Percentiles rank a stretch among this genome's conserved stretches.
phyloP scores from a whole-genome alignment of 331 rosid species.

The Ulmus americana region DNA sequence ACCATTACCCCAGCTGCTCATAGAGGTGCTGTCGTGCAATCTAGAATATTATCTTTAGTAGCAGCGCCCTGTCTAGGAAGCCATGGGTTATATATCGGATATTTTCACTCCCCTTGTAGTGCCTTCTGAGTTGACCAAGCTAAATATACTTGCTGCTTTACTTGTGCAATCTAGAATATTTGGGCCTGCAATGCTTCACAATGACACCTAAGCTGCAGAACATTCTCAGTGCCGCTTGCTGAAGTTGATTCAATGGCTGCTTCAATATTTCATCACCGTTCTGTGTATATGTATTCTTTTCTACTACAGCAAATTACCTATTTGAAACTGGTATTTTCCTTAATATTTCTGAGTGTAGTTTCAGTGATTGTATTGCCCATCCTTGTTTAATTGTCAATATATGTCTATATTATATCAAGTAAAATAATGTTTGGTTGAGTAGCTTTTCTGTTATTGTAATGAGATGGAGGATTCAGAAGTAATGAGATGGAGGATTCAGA shows the following conservation, averaged over 20 bases:
- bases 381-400: no score
- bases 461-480: no score
- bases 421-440: no score
- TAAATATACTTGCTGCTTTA: conserved; percentile 92
- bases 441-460: no score
- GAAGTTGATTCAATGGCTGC: conserved; percentile 61
- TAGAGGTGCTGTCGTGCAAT: conserved; percentile 84
- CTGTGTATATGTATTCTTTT: conserved; percentile 53
- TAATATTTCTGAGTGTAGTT: no score
- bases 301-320: conserved; percentile 7
- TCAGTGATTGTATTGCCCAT: no score
- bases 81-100: conserved; percentile 62
- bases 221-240: conserved; percentile 47
- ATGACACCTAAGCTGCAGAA: conserved; percentile 86
- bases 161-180: conserved; percentile 99
- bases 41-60: conserved; percentile 83
- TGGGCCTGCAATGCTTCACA: conserved; percentile 96
- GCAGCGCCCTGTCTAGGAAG: conserved; percentile 76
- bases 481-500: no score
- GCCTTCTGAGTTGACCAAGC: conserved; percentile 65
- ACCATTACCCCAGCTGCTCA: conserved; percentile 98
- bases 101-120: conserved; percentile 59
- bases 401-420: no score
- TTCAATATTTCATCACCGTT: conserved; percentile 49
- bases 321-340: no score